Evolutionary conservation across 2,329 filamentous ascomycete species (phyloP).

Genomic region (Botrytis fragariae): DNA sequence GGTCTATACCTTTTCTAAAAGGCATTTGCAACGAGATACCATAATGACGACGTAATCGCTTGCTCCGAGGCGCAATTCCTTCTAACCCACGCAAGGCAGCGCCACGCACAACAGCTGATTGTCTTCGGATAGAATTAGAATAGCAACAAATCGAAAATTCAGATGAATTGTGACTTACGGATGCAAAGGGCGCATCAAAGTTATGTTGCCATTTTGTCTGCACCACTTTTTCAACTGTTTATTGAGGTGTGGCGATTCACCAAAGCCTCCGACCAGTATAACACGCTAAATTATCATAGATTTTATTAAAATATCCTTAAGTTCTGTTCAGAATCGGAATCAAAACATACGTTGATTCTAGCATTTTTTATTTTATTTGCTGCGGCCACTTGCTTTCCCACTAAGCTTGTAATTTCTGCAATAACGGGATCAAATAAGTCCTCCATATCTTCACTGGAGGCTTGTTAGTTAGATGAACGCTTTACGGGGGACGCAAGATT

Average conservation of each 20-base stretch:
- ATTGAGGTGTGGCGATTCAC: constrained; percentile 27
- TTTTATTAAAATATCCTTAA: too few relatives aligned
- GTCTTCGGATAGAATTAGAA: constrained; percentile 22
- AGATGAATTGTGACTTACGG: constrained; percentile 22
- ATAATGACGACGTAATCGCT: constrained; percentile 23
- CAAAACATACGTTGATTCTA: too few relatives aligned
- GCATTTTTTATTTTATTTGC: too few relatives aligned
- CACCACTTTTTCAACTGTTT: constrained; percentile 27
- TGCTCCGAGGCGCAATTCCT: constrained; percentile 22
- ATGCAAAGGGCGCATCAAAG: constrained; percentile 26
- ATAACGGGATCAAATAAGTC: too few relatives aligned
- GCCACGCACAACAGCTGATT: constrained; percentile 28
- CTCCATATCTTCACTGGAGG: too few relatives aligned
- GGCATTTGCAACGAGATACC: neutral
- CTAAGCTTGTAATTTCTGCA: too few relatives aligned
- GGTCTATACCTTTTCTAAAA: constrained; percentile 23
- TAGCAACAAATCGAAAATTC: neutral
- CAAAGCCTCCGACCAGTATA: constrained; percentile 28
- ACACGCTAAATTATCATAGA: constrained; percentile 19
- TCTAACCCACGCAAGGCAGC: constrained; percentile 27
- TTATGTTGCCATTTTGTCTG: constrained; percentile 25
- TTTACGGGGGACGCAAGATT: neutral
- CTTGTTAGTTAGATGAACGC: too few relatives aligned
- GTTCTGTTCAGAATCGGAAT: too few relatives aligned
- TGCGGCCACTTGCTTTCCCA: too few relatives aligned